These are phyloP conservation scores for Colletotrichum endophyticum DNA, from an alignment of 2,329 filamentous ascomycete species.

Conservation along the genomic window DNA sequence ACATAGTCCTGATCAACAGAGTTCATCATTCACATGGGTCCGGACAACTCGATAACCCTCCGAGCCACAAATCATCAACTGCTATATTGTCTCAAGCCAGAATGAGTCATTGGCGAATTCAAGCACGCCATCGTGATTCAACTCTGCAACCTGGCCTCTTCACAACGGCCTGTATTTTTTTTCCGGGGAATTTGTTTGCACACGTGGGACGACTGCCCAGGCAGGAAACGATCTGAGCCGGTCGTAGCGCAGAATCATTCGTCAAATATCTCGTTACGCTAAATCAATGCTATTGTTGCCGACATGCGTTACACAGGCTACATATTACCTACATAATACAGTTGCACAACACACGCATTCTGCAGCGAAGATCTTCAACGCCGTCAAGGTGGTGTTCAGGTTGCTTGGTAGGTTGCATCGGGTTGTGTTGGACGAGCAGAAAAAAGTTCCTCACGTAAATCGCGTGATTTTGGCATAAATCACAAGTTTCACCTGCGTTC, in stretches of 20 bases:
- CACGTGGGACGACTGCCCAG: not conserved
- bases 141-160: not conserved
- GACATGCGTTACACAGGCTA: not conserved
- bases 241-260: not conserved
- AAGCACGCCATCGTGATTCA: not conserved
- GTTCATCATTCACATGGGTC: not conserved
- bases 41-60: not conserved
- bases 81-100: not conserved
- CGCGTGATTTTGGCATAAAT: not conserved
- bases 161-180: not conserved
- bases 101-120: not conserved
- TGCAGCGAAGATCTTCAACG: not conserved
- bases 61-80: not conserved
- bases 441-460: not conserved
- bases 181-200: rapidly evolving
- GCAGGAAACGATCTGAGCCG: not conserved
- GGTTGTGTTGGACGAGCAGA: not conserved
- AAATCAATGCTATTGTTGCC: not conserved
- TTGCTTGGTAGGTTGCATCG: not conserved
- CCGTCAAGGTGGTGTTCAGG: not conserved
- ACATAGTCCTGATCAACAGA: not conserved
- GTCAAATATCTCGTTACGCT: not conserved
- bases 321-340: not conserved
- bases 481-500: not conserved
- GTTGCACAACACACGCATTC: not conserved